Percentiles rank a stretch among this genome's conserved stretches.
Evolutionary conservation across 2,329 filamentous ascomycete genomes (phyloP).

Genomic region (Hansfordia pulvinata): DNA sequence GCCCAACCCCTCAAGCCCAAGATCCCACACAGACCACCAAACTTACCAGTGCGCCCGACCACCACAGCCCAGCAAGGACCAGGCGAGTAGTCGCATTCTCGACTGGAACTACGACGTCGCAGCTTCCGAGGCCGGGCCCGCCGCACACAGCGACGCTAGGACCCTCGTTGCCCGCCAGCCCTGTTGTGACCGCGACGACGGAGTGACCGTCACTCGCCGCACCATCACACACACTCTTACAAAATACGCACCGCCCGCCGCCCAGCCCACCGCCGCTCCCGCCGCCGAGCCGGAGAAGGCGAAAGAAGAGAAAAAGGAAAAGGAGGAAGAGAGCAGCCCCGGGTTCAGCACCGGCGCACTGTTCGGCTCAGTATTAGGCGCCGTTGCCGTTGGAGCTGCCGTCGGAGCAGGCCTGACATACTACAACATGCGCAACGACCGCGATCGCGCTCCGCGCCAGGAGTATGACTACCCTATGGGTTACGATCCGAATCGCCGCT

Average conservation of each 20-base stretch:
- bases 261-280: constrained; percentile 8
- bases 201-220: constrained; percentile 15
- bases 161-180: constrained; percentile 5
- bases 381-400: constrained; percentile 58
- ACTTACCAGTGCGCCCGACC: too few species aligned
- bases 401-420: constrained; percentile 52
- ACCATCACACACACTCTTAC: constrained; percentile 20
- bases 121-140: constrained; percentile 12
- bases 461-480: constrained; percentile 27
- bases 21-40: too few species aligned
- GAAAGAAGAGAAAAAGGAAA: constrained; percentile 10
- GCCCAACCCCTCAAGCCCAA: too few species aligned
- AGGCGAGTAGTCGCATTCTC: constrained; percentile 29
- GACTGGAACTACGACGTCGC: constrained; percentile 35
- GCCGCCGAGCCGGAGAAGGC: constrained; percentile 11
- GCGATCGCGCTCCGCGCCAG: constrained; percentile 22
- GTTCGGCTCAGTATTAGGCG: constrained; percentile 65
- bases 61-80: constrained; percentile 21
- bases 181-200: constrained; percentile 7
- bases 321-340: constrained; percentile 17
- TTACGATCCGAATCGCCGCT: constrained; percentile 20
- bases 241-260: constrained; percentile 8
- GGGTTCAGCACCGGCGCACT: constrained; percentile 46
- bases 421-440: constrained; percentile 51
- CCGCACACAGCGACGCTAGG: constrained; percentile 6